These are phyloP conservation scores for Colletotrichum horii DNA, from an alignment of 2,329 filamentous ascomycete species.

Conservation along the genomic window DNA sequence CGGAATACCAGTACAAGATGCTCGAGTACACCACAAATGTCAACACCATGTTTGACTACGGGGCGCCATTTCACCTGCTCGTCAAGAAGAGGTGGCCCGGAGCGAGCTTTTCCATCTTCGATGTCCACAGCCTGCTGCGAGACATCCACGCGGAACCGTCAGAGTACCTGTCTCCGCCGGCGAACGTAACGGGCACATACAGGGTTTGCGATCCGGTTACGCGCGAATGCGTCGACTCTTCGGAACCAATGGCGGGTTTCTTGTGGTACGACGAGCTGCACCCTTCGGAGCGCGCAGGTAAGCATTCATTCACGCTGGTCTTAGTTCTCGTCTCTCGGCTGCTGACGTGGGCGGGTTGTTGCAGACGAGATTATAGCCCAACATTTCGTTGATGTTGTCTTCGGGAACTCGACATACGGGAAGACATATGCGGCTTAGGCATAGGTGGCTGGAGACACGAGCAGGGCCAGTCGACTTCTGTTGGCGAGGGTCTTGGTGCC, in stretches of 20 bases:
- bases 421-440: constrained; percentile 29
- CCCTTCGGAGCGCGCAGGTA: constrained; percentile 68
- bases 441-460: background rate
- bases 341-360: background rate
- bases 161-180: constrained; percentile 66
- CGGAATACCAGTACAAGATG: constrained; percentile 50
- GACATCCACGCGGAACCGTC: constrained; percentile 69
- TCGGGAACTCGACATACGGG: constrained; percentile 45
- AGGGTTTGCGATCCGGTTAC: constrained; percentile 52
- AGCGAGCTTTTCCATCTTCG: constrained; percentile 68
- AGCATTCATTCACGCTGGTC: constrained; percentile 33
- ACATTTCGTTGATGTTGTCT: constrained; percentile 45
- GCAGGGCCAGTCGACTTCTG: background rate
- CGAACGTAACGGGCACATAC: constrained; percentile 65
- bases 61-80: constrained; percentile 49
- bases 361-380: constrained; percentile 42
- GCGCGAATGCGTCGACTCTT: constrained; percentile 40
- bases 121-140: constrained; percentile 68
- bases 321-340: background rate
- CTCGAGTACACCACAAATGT: constrained; percentile 52
- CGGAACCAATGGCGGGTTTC: constrained; percentile 60
- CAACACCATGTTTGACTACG: constrained; percentile 55
- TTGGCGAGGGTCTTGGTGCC: background rate
- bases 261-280: constrained; percentile 78
- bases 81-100: constrained; percentile 57